Evolutionary conservation across 768 basidiomycete genomes (phyloP).

Genomic region (Russula sp.): DNA sequence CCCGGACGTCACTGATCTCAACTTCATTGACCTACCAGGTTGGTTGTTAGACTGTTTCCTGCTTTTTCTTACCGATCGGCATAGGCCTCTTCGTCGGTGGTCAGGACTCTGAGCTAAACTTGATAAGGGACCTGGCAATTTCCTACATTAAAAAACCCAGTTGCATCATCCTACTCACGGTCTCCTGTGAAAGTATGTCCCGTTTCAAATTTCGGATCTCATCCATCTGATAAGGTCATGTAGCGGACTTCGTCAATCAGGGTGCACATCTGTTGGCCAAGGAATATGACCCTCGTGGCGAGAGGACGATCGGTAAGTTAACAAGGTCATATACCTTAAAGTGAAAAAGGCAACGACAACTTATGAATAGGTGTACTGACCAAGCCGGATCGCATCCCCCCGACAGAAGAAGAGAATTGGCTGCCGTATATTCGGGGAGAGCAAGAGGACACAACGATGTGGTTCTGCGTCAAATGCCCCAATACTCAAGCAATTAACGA

Average conservation of each 20-base stretch:
- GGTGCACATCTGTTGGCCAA: conserved; percentile 63
- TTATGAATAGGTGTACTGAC: conserved; percentile 10
- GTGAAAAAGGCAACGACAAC: not conserved
- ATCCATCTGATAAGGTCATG: not conserved
- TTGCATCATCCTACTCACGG: conserved; percentile 53
- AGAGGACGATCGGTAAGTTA: conserved; percentile 57
- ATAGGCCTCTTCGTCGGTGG: conserved; percentile 52
- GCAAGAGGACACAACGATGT: conserved; percentile 44
- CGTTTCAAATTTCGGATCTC: too few relatives aligned
- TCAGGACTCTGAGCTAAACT: conserved; percentile 41
- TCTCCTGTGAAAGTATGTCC: conserved; percentile 55
- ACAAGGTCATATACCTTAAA: not conserved
- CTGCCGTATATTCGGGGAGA: conserved; percentile 49
- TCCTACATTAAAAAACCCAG: conserved; percentile 55
- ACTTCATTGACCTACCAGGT: conserved; percentile 38
- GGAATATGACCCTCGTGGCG: conserved; percentile 51
- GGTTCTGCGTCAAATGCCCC: conserved; percentile 43
- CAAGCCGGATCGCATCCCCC: conserved; percentile 17
- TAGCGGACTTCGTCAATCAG: conserved; percentile 78
- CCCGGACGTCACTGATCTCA: conserved; percentile 33
- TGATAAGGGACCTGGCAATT: conserved; percentile 49
- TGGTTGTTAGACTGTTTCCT: not conserved
- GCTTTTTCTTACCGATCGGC: not conserved
- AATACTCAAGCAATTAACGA: conserved; percentile 41
- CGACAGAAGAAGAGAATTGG: conserved; percentile 51